Evolutionary conservation across 2,329 filamentous ascomycete species (phyloP).

Genomic region (Thermoascus crustaceus): DNA sequence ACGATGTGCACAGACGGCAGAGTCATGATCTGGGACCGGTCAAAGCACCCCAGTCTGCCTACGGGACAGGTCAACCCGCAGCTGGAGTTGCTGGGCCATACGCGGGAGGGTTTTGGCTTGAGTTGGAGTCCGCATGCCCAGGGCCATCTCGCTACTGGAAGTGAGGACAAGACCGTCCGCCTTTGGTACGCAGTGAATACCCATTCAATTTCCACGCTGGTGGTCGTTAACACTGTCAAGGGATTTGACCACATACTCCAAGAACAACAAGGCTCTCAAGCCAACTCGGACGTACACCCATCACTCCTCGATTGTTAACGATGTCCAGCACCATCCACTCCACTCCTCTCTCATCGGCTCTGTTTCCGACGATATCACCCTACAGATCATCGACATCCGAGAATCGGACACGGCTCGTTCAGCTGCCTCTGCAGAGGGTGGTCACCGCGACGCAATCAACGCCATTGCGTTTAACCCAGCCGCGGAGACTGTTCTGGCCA

Average conservation of each 20-base stretch:
- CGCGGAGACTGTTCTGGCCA: conserved; percentile 83
- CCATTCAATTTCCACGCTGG: neutral
- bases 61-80: conserved; percentile 69
- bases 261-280: conserved; percentile 60
- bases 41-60: conserved; percentile 78
- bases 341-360: conserved; percentile 80
- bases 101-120: conserved; percentile 81
- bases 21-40: conserved; percentile 90
- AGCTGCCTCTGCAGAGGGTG: conserved; percentile 60
- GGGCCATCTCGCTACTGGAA: conserved; percentile 79
- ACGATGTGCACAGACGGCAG: conserved; percentile 82
- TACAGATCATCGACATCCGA: conserved; percentile 86
- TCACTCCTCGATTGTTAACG: conserved; percentile 87
- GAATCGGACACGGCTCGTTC: conserved; percentile 57
- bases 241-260: conserved; percentile 71
- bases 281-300: conserved; percentile 73
- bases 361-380: conserved; percentile 88
- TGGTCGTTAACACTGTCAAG: conserved; percentile 32
- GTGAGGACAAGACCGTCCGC: conserved; percentile 83
- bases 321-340: conserved; percentile 89
- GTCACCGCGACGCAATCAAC: conserved; percentile 90
- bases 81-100: conserved; percentile 77
- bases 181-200: conserved; percentile 59
- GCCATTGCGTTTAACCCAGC: conserved; percentile 90
- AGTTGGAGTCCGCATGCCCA: conserved; percentile 82